Conservation (phyloP, 306 rosid genomes). For the Medicago truncatula region DNA sequence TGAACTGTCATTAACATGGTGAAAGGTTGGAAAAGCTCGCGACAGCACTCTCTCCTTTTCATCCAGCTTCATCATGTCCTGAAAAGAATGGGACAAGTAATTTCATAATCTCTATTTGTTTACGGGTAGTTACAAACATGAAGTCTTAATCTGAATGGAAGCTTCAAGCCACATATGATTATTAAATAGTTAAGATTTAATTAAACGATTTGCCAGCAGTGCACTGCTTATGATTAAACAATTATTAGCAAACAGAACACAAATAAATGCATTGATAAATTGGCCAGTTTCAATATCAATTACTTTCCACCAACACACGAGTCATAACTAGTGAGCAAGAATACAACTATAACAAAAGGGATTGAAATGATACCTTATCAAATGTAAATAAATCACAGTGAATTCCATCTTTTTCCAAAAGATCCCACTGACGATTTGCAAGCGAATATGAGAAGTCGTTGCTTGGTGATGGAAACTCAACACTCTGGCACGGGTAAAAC, state of each 20-base stretch:
- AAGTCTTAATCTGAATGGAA: constrained; percentile 3
- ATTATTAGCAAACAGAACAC: constrained; percentile 6
- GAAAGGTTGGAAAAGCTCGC: constrained; percentile 63
- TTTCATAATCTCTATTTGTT: constrained; percentile 28
- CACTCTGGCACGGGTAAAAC: constrained; percentile 64
- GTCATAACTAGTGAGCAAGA: constrained; percentile 28
- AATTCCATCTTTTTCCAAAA: constrained; percentile 63
- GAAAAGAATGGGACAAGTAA: constrained; percentile 35
- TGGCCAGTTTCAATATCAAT: constrained; percentile 15
- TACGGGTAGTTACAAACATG: constrained; percentile 7
- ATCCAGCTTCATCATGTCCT: constrained; percentile 92
- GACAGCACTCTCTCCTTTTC: constrained; percentile 75
- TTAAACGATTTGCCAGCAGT: constrained; percentile 25
- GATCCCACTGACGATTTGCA: constrained; percentile 90
- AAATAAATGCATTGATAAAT: constrained; percentile 17
- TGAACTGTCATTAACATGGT: constrained; percentile 76
- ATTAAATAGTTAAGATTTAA: constrained; percentile 30
- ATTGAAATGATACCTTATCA: constrained; percentile 66
- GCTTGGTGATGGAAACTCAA: constrained; percentile 86
- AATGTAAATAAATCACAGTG: constrained; percentile 65
- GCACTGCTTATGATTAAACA: constrained; percentile 33
- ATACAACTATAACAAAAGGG: constrained; percentile 24
- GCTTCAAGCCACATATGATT: constrained; percentile 34
- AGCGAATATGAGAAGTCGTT: constrained; percentile 80
- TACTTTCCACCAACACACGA: constrained; percentile 17